Evolutionary conservation across 371 early-diverging fungal species (phyloP).

Genomic region (Nematocida minor): DNA sequence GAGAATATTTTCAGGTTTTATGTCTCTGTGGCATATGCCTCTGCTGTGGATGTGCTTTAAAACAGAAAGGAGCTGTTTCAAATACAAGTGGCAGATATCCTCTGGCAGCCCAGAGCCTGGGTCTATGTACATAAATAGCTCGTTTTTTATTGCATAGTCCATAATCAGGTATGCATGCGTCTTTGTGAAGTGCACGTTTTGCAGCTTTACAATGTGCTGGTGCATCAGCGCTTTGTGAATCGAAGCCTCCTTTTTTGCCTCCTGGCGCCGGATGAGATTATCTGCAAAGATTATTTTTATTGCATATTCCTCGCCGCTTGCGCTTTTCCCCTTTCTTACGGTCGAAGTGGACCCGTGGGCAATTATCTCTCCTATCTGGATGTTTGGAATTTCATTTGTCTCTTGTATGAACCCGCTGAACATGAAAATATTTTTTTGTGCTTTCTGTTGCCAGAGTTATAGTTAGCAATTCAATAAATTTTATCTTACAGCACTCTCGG

Average conservation of each 20-base stretch:
- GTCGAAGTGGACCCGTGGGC: conserved; percentile 52
- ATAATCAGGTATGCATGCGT: conserved; percentile 72
- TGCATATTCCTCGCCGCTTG: conserved; percentile 52
- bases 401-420: background rate
- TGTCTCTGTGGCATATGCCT: conserved; percentile 68
- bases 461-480: background rate
- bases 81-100: conserved; percentile 73
- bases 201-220: conserved; percentile 71
- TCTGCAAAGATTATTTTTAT: conserved; percentile 58
- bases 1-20: conserved; percentile 71
- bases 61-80: conserved; percentile 83
- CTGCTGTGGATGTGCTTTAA: conserved; percentile 64
- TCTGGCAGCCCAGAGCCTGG: conserved; percentile 70
- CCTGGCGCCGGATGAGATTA: background rate
- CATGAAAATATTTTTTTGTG: conserved; percentile 8
- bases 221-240: conserved; percentile 76
- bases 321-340: conserved; percentile 50
- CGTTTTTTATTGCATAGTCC: conserved; percentile 69
- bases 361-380: conserved; percentile 46
- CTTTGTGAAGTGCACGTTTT: conserved; percentile 66
- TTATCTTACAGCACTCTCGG: too few species aligned
- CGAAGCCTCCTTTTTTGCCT: conserved; percentile 70
- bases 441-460: background rate
- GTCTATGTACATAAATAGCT: conserved; percentile 65
- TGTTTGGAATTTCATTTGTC: conserved; percentile 24